A percentile compares a stretch with the other conserved stretches of the same genome.
Evolutionary conservation across 768 basidiomycete genomes (phyloP).

Genomic region (Psilocybe azurescens): DNA sequence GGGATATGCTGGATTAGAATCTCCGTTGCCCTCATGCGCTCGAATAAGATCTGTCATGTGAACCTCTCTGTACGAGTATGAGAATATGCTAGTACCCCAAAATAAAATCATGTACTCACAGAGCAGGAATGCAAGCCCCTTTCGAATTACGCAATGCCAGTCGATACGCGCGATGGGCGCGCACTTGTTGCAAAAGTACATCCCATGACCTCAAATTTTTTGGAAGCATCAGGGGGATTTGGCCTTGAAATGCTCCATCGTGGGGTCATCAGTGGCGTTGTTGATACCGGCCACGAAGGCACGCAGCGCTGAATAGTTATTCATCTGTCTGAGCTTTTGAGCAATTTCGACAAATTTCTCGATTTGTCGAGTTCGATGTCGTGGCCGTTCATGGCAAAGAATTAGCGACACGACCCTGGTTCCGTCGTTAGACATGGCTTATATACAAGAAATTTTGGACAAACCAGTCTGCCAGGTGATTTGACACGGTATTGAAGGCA

Average conservation of each 20-base stretch:
- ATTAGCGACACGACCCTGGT: conserved; percentile 90
- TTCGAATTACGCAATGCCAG: conserved; percentile 86
- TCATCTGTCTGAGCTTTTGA: conserved; percentile 74
- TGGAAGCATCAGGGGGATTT: conserved; percentile 69
- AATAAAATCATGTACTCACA: conserved; percentile 49
- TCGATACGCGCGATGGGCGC: conserved; percentile 91
- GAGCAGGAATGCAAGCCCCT: conserved; percentile 85
- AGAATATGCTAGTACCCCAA: conserved; percentile 6
- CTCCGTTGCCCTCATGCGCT: conserved; percentile 84
- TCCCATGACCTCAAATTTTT: conserved; percentile 87
- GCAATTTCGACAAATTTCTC: conserved; percentile 91
- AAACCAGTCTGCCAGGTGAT: conserved; percentile 85
- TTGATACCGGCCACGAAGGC: conserved; percentile 94
- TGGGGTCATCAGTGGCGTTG: conserved; percentile 78
- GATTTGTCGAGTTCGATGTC: conserved; percentile 77
- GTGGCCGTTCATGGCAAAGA: conserved; percentile 82
- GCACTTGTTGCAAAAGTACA: conserved; percentile 78
- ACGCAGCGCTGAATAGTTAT: conserved; percentile 93
- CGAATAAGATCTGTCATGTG: conserved; percentile 90
- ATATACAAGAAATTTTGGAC: conserved; percentile 25
- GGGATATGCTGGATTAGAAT: conserved; percentile 68
- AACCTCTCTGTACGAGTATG: conserved; percentile 67
- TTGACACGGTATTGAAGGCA: conserved; percentile 76
- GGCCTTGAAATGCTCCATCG: conserved; percentile 73
- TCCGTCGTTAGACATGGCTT: background rate